Conservation (phyloP, 495 filamentous ascomycete genomes). For the Xylaria telfairii region DNA sequence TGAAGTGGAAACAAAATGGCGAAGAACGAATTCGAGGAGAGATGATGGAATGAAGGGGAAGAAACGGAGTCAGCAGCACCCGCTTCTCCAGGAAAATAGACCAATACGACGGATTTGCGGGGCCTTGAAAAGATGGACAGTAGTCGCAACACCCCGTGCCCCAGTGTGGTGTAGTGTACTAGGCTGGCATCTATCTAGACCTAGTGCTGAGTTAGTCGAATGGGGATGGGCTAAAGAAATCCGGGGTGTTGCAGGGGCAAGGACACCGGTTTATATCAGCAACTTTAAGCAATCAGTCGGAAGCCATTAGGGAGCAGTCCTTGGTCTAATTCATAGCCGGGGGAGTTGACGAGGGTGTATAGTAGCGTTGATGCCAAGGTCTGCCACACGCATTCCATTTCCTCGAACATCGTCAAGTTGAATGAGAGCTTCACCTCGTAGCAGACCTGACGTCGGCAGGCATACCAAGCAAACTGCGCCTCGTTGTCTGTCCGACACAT, state of each 20-base stretch:
- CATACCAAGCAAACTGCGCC: conserved; percentile 18
- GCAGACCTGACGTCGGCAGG: not conserved
- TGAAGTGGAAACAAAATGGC: not conserved
- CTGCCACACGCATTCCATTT: conserved; percentile 27
- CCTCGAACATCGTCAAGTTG: conserved; percentile 11
- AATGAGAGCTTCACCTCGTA: not conserved
- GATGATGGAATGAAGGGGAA: conserved; percentile 26
- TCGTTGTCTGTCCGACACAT: not conserved
- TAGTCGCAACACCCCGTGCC: conserved; percentile 4
- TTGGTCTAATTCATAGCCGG: conserved; percentile 2
- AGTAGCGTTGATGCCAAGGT: conserved; percentile 15
- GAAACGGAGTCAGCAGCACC: conserved; percentile 29
- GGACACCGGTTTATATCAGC: not conserved
- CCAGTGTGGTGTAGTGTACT: conserved; percentile 5
- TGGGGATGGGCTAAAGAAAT: conserved; percentile 18
- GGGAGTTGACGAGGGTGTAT: conserved; percentile 15
- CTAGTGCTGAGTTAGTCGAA: conserved; percentile 1
- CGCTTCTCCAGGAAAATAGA: conserved; percentile 24
- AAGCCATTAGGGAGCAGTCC: not conserved
- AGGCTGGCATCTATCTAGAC: not conserved
- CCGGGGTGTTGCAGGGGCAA: conserved; percentile 17
- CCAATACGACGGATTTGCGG: conserved; percentile 19
- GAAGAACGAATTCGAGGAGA: conserved; percentile 7
- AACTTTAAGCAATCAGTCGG: not conserved
- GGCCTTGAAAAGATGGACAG: conserved; percentile 10